Evolutionary conservation across 1,284 basidiomycete species (phyloP).

Genomic region (Farysia itapuensis): DNA sequence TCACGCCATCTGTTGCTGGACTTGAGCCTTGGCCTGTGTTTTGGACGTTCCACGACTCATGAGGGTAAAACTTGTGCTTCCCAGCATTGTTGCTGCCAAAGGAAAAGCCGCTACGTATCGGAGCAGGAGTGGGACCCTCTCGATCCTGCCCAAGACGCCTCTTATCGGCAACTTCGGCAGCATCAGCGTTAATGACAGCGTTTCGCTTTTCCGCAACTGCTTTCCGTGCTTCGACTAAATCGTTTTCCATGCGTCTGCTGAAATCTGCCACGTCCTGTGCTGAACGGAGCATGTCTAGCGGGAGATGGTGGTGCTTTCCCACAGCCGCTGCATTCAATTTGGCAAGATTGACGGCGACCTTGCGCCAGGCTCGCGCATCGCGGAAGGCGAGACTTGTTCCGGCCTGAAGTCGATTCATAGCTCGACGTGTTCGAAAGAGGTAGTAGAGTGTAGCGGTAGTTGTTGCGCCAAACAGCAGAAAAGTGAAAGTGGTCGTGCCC

Average conservation of each 20-base stretch:
- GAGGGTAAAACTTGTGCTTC: neutral
- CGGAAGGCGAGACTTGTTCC: slow-evolving; percentile 23
- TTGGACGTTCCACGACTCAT: neutral
- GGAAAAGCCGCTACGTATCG: neutral
- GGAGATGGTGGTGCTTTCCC: slow-evolving; percentile 17
- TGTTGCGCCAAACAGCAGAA: slow-evolving; percentile 27
- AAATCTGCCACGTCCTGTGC: slow-evolving; percentile 16
- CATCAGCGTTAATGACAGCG: neutral
- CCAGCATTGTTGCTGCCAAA: neutral
- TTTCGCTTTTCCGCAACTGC: slow-evolving; percentile 19
- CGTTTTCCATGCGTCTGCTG: slow-evolving; percentile 20
- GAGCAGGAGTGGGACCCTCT: too few species aligned
- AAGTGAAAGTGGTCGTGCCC: slow-evolving; percentile 30
- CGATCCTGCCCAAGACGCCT: neutral
- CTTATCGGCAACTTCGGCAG: neutral
- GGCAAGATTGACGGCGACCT: slow-evolving; percentile 33
- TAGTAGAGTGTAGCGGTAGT: slow-evolving; percentile 12
- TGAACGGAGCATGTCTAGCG: slow-evolving; percentile 11
- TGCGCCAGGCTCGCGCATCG: slow-evolving; percentile 32
- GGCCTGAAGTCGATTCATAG: slow-evolving; percentile 28
- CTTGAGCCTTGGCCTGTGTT: neutral
- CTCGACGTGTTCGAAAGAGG: slow-evolving; percentile 11
- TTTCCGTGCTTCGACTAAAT: slow-evolving; percentile 23
- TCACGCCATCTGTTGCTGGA: neutral
- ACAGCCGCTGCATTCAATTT: slow-evolving; percentile 28